Conservation (phyloP, 441 rosid genomes). For the Jatropha multifida region DNA sequence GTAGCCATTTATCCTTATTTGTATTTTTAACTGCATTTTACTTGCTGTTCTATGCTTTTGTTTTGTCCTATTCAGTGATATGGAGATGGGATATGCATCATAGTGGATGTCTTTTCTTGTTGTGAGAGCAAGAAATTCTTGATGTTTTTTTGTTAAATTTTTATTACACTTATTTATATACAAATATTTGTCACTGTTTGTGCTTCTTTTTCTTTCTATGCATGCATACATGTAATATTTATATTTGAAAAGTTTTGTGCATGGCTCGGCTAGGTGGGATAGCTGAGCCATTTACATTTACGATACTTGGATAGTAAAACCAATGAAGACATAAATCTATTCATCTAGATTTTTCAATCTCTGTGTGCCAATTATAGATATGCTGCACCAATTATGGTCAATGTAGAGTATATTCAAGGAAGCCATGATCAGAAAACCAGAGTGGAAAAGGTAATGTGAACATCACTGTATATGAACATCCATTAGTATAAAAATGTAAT, state of each 20-base stretch:
- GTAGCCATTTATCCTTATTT: constrained; percentile 20
- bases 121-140: neutral
- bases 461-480: neutral
- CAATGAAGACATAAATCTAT: no score
- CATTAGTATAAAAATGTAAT: neutral
- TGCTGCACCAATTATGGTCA: constrained; percentile 79
- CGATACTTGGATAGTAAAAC: no score
- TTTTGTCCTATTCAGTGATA: neutral
- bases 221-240: no score
- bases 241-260: no score
- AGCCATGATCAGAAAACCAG: constrained; percentile 43
- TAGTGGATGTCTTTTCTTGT: neutral
- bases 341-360: neutral
- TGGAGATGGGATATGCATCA: neutral
- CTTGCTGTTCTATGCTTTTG: neutral
- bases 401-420: constrained; percentile 70
- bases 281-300: no score
- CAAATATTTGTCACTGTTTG: neutral
- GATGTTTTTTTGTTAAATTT: neutral
- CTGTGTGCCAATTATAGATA: constrained; percentile 45
- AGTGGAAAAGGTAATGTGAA: constrained; percentile 49
- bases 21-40: neutral
- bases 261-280: no score
- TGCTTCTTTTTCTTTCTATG: no score
- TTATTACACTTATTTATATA: neutral